Conservation (phyloP, 176 grass and related monocot species). For the Hsuehochloa calcarea region DNA sequence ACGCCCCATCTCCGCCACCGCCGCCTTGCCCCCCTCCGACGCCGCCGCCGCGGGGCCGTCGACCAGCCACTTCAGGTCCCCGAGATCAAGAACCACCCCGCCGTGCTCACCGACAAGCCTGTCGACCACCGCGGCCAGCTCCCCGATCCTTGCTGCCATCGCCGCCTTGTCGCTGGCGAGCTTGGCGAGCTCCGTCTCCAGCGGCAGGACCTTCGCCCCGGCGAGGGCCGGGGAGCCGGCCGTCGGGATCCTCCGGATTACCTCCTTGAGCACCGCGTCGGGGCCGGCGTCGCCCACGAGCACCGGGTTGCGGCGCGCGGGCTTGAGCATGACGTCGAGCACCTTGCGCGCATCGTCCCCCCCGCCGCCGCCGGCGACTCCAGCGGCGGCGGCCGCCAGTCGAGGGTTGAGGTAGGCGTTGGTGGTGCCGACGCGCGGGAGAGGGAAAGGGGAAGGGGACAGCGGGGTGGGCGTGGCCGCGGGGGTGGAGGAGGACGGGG, state of each 20-base stretch:
- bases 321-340: conserved; percentile 72
- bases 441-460: conserved; percentile 35
- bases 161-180: conserved; percentile 32
- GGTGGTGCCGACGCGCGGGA: conserved; percentile 4
- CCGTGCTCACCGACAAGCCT: conserved; percentile 35
- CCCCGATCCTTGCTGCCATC: conserved; percentile 43
- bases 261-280: conserved; percentile 57
- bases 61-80: conserved; percentile 77
- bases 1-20: conserved; percentile 65
- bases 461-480: conserved; percentile 2
- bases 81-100: conserved; percentile 71
- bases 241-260: conserved; percentile 46
- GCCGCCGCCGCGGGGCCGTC: conserved; percentile 30
- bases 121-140: conserved; percentile 44
- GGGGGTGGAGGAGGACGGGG: conserved; percentile 17
- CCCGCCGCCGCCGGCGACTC: background rate
- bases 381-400: background rate
- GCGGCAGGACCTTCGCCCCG: conserved; percentile 48
- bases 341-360: conserved; percentile 68
- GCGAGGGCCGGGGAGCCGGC: conserved; percentile 26
- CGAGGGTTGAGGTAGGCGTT: conserved; percentile 50
- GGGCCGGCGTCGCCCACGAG: conserved; percentile 67
- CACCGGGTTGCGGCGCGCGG: conserved; percentile 71
- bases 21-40: conserved; percentile 55
- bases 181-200: conserved; percentile 48